Evolutionary conservation across 108 stramenopile genomes (phyloP).

Genomic region (Fistulifera pelliculosa): DNA sequence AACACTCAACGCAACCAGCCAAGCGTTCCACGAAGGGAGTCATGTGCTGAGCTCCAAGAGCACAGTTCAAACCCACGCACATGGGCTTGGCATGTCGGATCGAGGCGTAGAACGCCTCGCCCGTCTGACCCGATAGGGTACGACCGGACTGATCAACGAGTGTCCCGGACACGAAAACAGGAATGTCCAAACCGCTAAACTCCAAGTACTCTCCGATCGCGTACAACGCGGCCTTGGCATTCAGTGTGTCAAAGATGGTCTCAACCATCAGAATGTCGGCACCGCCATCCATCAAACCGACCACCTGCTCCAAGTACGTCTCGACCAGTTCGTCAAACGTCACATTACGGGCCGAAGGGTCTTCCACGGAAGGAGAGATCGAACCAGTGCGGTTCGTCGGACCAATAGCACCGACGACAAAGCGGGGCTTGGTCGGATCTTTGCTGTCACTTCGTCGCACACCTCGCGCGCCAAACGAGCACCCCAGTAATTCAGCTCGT

Average conservation of each 20-base stretch:
- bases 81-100: constrained; percentile 97
- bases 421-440: constrained; percentile 93
- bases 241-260: constrained; percentile 98
- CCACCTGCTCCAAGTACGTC: constrained; percentile 92
- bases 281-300: constrained; percentile 94
- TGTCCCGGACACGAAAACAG: constrained; percentile 96
- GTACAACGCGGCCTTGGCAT: constrained; percentile 96
- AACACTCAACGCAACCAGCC: constrained; percentile 88
- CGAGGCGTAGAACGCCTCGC: constrained; percentile 96
- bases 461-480: constrained; percentile 93
- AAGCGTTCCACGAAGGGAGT: constrained; percentile 91
- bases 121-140: constrained; percentile 97
- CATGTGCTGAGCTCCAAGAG: constrained; percentile 96
- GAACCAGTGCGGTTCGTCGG: constrained; percentile 97
- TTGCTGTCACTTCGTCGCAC: constrained; percentile 91
- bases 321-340: constrained; percentile 98
- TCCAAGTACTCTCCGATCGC: constrained; percentile 91
- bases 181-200: constrained; percentile 83
- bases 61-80: constrained; percentile 98
- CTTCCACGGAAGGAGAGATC: constrained; percentile 94
- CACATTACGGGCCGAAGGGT: constrained; percentile 90
- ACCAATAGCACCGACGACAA: constrained; percentile 95
- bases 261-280: constrained; percentile 95
- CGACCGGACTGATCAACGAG: constrained; percentile 97
- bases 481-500: constrained; percentile 92